These are phyloP conservation scores for Tetrapisispora taiwanensis DNA, from an alignment of 805 yeast species.

Conservation along the genomic window DNA sequence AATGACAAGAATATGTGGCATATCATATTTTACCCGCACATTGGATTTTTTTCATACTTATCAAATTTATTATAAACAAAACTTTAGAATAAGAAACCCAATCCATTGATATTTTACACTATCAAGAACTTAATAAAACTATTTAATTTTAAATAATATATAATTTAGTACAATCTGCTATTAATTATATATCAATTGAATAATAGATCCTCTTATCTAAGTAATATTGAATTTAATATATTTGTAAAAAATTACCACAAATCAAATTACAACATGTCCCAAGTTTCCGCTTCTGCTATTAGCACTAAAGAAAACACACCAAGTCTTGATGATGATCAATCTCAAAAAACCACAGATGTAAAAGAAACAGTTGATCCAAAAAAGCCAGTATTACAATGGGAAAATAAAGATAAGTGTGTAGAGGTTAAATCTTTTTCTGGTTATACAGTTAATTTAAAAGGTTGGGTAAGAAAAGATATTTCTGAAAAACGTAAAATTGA, in stretches of 20 bases:
- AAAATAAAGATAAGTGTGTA: conserved; percentile 9
- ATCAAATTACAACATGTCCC: not conserved
- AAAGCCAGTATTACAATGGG: conserved; percentile 21
- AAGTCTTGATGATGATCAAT: not conserved
- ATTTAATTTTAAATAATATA: too few species aligned
- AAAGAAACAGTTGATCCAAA: not conserved
- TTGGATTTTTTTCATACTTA: not conserved
- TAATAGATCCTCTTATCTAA: too few species aligned
- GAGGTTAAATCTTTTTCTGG: conserved; percentile 22
- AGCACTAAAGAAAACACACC: conserved; percentile 3
- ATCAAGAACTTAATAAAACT: too few species aligned
- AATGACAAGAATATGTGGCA: too few species aligned
- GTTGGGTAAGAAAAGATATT: conserved; percentile 23
- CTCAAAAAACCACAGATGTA: not conserved
- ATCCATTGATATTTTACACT: too few species aligned
- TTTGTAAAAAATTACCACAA: not conserved
- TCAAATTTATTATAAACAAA: too few species aligned
- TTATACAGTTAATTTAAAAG: conserved; percentile 18
- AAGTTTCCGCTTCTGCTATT: conserved; percentile 1
- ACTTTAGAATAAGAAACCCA: too few species aligned
- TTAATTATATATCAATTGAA: too few species aligned
- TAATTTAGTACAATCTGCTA: too few species aligned
- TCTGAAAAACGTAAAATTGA: conserved; percentile 1
- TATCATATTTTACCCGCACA: not conserved
- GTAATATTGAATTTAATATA: too few species aligned